Evolutionary conservation across 148 eudicot species (phyloP).

Genomic region (Rhododendron molle): DNA sequence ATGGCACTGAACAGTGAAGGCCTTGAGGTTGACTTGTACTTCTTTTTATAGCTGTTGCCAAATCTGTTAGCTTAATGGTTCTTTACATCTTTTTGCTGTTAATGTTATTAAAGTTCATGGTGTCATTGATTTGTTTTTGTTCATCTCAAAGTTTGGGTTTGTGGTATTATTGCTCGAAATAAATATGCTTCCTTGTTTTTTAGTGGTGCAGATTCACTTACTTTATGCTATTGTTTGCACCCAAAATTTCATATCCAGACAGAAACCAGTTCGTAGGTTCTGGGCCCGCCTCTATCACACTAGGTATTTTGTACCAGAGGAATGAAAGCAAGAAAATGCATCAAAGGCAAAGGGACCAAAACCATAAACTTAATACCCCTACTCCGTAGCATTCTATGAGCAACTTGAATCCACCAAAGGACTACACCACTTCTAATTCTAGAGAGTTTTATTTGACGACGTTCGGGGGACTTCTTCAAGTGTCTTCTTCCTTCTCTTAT

Average conservation of each 20-base stretch:
- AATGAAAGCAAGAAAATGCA: background rate
- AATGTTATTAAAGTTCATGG: background rate
- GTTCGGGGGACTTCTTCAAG: background rate
- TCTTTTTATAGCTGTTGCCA: background rate
- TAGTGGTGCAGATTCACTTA: background rate
- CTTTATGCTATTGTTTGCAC: background rate
- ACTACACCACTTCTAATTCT: background rate
- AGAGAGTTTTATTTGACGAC: background rate
- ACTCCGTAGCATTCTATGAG: background rate
- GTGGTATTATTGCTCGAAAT: background rate
- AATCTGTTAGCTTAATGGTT: background rate
- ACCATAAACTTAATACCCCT: background rate
- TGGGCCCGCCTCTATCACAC: background rate
- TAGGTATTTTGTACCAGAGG: background rate
- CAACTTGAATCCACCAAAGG: background rate
- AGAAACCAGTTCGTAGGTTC: background rate
- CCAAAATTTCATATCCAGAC: background rate
- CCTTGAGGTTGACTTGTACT: conserved; percentile 60
- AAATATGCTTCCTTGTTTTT: background rate
- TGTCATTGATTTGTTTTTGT: background rate
- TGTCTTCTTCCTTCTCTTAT: background rate
- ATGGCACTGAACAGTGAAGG: conserved; percentile 98
- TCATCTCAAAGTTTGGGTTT: background rate
- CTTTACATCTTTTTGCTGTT: background rate
- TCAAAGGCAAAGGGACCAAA: background rate